Evolutionary conservation across 768 basidiomycete genomes (phyloP).

Genomic region (Paxillus rubicundulus): DNA sequence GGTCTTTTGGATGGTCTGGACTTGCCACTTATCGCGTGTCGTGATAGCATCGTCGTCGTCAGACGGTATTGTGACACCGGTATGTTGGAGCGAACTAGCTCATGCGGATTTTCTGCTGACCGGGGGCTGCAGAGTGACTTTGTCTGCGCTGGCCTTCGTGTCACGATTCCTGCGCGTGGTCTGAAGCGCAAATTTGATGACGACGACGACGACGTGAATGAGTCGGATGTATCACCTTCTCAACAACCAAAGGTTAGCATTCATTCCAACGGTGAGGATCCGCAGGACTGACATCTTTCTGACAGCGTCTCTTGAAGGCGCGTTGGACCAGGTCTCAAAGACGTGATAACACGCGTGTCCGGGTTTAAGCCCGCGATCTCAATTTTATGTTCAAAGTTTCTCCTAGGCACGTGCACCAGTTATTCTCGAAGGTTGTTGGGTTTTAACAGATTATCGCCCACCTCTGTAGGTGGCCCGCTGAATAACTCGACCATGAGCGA

Average conservation of each 20-base stretch:
- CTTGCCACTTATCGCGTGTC: not conserved
- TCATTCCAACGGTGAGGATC: not conserved
- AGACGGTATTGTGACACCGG: constrained; percentile 13
- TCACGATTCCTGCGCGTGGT: constrained; percentile 20
- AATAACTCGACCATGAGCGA: no score
- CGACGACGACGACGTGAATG: constrained; percentile 1
- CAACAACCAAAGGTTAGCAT: constrained; percentile 20
- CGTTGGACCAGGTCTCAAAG: constrained; percentile 14
- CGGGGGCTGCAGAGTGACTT: constrained; percentile 5
- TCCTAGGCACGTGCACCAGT: not conserved
- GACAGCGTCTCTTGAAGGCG: constrained; percentile 16
- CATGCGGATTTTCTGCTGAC: not conserved
- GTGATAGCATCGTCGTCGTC: constrained; percentile 12
- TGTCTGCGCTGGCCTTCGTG: constrained; percentile 20
- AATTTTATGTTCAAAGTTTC: not conserved
- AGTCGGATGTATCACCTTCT: not conserved
- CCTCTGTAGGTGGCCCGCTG: no score
- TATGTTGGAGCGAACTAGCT: constrained; percentile 6
- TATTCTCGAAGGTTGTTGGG: not conserved
- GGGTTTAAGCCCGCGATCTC: not conserved
- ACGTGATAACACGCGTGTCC: not conserved
- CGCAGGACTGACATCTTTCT: not conserved
- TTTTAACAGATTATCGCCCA: not conserved
- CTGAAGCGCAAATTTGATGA: constrained; percentile 26
- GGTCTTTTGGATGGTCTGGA: not conserved